Evolutionary conservation across 2,329 filamentous ascomycete species (phyloP).

Genomic region (Polytolypa hystricis): DNA sequence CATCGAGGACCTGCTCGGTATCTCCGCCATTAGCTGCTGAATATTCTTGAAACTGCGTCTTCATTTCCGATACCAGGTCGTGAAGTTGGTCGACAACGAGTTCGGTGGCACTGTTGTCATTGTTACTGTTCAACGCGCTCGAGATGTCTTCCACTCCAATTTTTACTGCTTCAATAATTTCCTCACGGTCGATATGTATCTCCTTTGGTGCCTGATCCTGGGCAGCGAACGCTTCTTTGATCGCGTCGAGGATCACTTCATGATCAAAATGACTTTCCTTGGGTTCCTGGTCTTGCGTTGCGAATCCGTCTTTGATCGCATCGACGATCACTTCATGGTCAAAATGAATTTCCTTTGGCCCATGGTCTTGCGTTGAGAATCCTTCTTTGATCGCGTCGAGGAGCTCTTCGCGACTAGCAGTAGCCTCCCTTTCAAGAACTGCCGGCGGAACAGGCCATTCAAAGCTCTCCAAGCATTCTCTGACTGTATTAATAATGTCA

Average conservation of each 20-base stretch:
- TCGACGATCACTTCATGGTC: slow-evolving; percentile 3
- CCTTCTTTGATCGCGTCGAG: slow-evolving; percentile 77
- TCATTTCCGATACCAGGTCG: slow-evolving; percentile 49
- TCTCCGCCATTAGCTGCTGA: slow-evolving; percentile 67
- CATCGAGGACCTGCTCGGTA: slow-evolving; percentile 79
- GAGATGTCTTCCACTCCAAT: slow-evolving; percentile 38
- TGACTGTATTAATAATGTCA: slow-evolving; percentile 72
- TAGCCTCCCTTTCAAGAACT: slow-evolving; percentile 22
- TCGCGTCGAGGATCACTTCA: slow-evolving; percentile 74
- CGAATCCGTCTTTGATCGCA: too few species aligned
- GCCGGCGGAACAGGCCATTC: slow-evolving; percentile 53
- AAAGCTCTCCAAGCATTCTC: slow-evolving; percentile 76
- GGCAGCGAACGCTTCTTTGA: slow-evolving; percentile 81
- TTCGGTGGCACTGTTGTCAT: slow-evolving; percentile 40
- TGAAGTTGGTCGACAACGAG: slow-evolving; percentile 49
- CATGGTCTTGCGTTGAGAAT: slow-evolving; percentile 92
- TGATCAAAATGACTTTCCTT: slow-evolving; percentile 28
- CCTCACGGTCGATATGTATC: slow-evolving; percentile 9
- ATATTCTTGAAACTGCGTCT: slow-evolving; percentile 62
- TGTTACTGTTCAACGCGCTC: slow-evolving; percentile 42
- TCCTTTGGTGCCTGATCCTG: slow-evolving; percentile 82
- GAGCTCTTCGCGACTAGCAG: slow-evolving; percentile 57
- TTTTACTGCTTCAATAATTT: slow-evolving; percentile 2
- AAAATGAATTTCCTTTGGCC: slow-evolving; percentile 46
- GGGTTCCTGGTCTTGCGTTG: too few species aligned